Evolutionary conservation across 208 protist species (phyloP).

Genomic region (Tetramitus jugosus): DNA sequence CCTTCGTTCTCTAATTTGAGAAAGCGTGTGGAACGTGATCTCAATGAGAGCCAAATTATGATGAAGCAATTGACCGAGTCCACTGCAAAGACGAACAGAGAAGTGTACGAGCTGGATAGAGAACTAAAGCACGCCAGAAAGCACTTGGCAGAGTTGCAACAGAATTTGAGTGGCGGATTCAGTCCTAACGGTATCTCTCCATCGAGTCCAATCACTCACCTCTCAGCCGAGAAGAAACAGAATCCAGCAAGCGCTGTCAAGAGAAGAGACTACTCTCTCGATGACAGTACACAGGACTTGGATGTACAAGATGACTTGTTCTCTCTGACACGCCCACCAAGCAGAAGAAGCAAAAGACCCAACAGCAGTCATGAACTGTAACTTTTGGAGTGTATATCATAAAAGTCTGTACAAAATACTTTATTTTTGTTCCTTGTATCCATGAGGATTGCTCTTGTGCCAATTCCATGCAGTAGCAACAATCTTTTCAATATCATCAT

Average conservation of each 20-base stretch:
- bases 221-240: too few relatives aligned
- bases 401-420: too few relatives aligned
- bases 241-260: too few relatives aligned
- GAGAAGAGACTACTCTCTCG: too few relatives aligned
- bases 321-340: too few relatives aligned
- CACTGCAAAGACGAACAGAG: not conserved
- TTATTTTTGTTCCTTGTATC: too few relatives aligned
- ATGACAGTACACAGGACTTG: too few relatives aligned
- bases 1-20: not conserved
- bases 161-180: not conserved
- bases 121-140: conserved; percentile 15
- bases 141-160: conserved; percentile 14
- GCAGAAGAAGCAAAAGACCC: too few relatives aligned
- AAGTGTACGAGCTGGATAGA: conserved; percentile 10
- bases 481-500: not conserved
- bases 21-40: conserved; percentile 5
- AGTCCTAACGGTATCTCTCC: not conserved
- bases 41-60: not conserved
- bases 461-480: not conserved
- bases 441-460: conserved; percentile 6
- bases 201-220: not conserved
- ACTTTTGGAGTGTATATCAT: too few relatives aligned
- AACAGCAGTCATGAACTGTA: too few relatives aligned
- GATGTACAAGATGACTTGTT: too few relatives aligned
- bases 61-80: conserved; percentile 1